Evolutionary conservation across 352 stramenopile species (phyloP).

Genomic region (Phytophthora capsici): DNA sequence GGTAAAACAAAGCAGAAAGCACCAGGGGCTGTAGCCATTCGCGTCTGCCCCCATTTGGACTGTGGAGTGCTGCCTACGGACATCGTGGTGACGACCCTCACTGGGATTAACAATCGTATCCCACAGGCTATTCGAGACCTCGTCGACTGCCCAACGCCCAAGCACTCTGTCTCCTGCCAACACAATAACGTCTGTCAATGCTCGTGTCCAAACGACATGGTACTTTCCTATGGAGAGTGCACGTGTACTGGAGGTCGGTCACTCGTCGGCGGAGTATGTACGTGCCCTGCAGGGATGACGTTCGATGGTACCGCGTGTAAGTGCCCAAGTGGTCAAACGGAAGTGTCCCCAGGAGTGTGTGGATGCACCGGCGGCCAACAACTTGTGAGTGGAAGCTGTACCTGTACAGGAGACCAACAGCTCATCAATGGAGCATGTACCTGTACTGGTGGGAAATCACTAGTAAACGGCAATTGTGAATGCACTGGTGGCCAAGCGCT

Average conservation of each 20-base stretch:
- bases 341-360: not conserved
- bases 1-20: slow-evolving; percentile 1
- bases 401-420: not conserved
- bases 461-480: not conserved
- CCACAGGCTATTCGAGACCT: not conserved
- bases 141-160: slow-evolving; percentile 12
- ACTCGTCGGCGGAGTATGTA: not conserved
- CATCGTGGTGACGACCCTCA: slow-evolving; percentile 9
- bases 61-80: slow-evolving; percentile 8
- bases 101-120: not conserved
- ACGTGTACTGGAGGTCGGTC: not conserved
- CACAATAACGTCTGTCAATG: not conserved
- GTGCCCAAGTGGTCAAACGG: not conserved
- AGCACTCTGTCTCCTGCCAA: not conserved
- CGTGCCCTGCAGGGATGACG: not conserved
- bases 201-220: not conserved
- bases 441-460: no score
- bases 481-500: not conserved
- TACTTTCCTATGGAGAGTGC: not conserved
- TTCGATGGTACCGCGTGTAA: not conserved
- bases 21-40: not conserved
- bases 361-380: not conserved
- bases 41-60: not conserved
- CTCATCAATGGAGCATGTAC: not conserved
- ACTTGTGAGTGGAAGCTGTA: not conserved